A percentile compares a stretch with the other conserved stretches of the same genome.
phyloP scores from a whole-genome alignment of 441 rosid species.

The Flueggea neowawraea region DNA sequence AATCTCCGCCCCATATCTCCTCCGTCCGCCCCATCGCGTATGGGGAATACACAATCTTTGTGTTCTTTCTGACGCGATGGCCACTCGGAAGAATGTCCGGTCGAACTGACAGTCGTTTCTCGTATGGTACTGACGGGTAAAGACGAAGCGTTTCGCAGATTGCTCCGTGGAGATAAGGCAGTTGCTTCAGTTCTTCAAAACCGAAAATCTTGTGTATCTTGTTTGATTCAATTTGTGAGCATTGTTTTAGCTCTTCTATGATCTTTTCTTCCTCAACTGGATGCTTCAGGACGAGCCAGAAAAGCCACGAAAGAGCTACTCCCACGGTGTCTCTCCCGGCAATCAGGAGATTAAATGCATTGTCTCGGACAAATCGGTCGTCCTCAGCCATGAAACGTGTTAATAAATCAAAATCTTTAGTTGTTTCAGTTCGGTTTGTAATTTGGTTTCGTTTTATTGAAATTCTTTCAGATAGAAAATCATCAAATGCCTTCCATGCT shows the following conservation, averaged over 20 bases:
- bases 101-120: background rate
- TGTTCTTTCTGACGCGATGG: background rate
- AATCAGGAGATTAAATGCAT: background rate
- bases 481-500: slow-evolving; percentile 8
- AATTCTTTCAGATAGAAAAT: slow-evolving; percentile 11
- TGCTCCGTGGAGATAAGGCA: background rate
- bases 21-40: background rate
- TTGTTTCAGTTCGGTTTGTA: background rate
- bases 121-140: background rate
- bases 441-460: background rate
- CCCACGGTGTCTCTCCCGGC: background rate
- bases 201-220: background rate
- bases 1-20: background rate
- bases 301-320: background rate
- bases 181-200: background rate
- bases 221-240: background rate
- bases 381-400: slow-evolving; percentile 1
- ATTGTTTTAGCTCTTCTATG: background rate
- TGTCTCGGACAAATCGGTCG: background rate
- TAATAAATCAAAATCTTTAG: background rate
- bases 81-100: background rate
- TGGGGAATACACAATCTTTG: background rate
- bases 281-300: background rate
- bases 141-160: background rate
- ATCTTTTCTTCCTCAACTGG: background rate